Conservation (phyloP, 495 filamentous ascomycete genomes). For the Xylaria cubensis region DNA sequence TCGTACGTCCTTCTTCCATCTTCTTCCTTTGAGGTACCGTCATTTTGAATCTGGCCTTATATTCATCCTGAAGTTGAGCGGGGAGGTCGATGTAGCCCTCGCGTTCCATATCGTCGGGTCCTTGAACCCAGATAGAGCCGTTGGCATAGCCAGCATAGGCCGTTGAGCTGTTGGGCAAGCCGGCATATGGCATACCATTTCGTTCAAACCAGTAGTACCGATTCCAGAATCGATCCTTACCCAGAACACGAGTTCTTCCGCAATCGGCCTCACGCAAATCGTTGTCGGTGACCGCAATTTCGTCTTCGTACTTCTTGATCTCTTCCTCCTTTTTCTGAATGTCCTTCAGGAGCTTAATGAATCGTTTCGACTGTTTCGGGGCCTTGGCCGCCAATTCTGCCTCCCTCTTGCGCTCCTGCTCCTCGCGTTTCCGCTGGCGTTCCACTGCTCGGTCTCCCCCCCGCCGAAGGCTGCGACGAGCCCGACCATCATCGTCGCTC, state of each 20-base stretch:
- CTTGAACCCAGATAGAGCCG: slow-evolving; percentile 94
- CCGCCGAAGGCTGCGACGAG: slow-evolving; percentile 76
- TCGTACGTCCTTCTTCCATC: slow-evolving; percentile 82
- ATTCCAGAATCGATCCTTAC: slow-evolving; percentile 96
- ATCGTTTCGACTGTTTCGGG: slow-evolving; percentile 83
- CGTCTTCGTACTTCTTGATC: slow-evolving; percentile 79
- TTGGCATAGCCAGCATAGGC: slow-evolving; percentile 88
- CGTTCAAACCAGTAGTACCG: slow-evolving; percentile 99
- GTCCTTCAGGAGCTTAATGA: slow-evolving; percentile 82
- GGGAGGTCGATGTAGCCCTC: slow-evolving; percentile 78
- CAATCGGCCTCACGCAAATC: slow-evolving; percentile 93
- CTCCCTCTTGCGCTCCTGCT: slow-evolving; percentile 79
- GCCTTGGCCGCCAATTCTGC: slow-evolving; percentile 81
- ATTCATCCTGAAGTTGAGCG: slow-evolving; percentile 67
- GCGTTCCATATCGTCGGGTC: slow-evolving; percentile 87
- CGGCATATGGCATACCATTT: slow-evolving; percentile 96
- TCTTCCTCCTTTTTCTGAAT: slow-evolving; percentile 83
- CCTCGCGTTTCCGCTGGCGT: slow-evolving; percentile 83
- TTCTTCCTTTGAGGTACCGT: slow-evolving; percentile 86
- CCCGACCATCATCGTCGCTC: slow-evolving; percentile 67
- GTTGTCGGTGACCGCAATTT: slow-evolving; percentile 84
- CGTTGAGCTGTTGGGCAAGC: slow-evolving; percentile 86
- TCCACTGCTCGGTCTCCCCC: slow-evolving; percentile 79
- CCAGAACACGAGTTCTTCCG: slow-evolving; percentile 84
- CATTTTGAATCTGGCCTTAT: slow-evolving; percentile 71